Percentiles rank a stretch among this genome's conserved stretches.
These are phyloP conservation scores for Eucalyptus fibrosa DNA, from an alignment of 345 rosid species.

Conservation along the genomic window DNA sequence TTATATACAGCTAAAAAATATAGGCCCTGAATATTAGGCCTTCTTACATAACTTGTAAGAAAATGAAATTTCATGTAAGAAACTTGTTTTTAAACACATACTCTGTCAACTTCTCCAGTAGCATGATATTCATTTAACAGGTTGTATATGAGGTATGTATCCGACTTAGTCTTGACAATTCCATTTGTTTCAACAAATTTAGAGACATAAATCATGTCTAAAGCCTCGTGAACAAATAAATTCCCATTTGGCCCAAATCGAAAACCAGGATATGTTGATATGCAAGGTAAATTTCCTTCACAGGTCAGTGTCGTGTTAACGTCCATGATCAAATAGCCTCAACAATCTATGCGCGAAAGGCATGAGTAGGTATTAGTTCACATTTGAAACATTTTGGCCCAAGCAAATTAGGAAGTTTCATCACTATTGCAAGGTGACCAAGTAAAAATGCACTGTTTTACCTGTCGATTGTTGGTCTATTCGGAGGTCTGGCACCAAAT, in stretches of 20 bases:
- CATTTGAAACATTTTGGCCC: not conserved
- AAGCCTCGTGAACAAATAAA: not conserved
- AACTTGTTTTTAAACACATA: not conserved
- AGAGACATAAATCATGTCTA: not conserved
- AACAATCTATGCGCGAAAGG: not conserved
- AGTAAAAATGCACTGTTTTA: conserved; percentile 1
- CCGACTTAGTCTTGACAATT: not conserved
- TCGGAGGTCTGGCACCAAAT: conserved; percentile 56
- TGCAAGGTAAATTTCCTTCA: not conserved
- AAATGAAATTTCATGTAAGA: not conserved
- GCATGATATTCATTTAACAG: not conserved
- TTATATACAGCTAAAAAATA: not conserved
- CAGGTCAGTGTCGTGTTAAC: not conserved
- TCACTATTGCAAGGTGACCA: not conserved
- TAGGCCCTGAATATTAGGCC: not conserved
- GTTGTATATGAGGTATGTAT: not conserved
- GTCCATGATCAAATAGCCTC: not conserved
- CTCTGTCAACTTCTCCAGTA: not conserved
- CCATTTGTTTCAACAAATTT: not conserved
- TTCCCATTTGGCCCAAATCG: not conserved
- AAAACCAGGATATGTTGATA: not conserved
- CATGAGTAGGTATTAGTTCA: not conserved
- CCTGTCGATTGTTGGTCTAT: conserved; percentile 85
- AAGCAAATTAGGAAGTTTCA: not conserved
- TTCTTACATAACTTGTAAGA: not conserved